phyloP scores from a whole-genome alignment of 805 yeast species.

The Suhomyces tanzawaensis region DNA sequence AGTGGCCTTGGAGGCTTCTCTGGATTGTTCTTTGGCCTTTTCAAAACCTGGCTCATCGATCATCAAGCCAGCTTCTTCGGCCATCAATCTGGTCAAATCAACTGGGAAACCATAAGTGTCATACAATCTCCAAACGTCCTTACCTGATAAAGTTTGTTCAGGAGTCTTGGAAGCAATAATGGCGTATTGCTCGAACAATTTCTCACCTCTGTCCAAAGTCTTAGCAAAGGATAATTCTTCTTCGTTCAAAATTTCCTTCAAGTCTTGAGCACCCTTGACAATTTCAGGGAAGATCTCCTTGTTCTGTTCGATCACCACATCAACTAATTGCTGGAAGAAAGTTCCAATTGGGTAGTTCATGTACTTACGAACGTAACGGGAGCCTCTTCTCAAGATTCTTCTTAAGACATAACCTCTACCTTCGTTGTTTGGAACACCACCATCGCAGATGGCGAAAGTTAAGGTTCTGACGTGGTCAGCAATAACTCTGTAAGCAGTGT shows the following conservation, averaged over 20 bases:
- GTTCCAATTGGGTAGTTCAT: constrained; percentile 93
- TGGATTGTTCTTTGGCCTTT: constrained; percentile 80
- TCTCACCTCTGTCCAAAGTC: constrained; percentile 97
- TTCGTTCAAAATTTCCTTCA: constrained; percentile 89
- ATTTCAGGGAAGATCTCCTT: constrained; percentile 90
- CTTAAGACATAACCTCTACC: constrained; percentile 98
- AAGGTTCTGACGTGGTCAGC: constrained; percentile 98
- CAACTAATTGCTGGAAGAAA: constrained; percentile 89
- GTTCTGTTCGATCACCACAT: constrained; percentile 88
- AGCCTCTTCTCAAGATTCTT: constrained; percentile 96
- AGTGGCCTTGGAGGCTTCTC: constrained; percentile 93
- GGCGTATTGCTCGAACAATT: constrained; percentile 91
- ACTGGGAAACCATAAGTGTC: constrained; percentile 99
- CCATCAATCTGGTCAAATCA: constrained; percentile 96
- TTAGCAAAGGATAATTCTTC: constrained; percentile 94
- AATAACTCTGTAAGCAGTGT: constrained; percentile 95
- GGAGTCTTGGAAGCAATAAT: constrained; percentile 73
- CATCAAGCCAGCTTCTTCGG: constrained; percentile 92
- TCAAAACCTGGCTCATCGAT: constrained; percentile 93
- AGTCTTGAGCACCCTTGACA: constrained; percentile 62
- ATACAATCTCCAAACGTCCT: constrained; percentile 96
- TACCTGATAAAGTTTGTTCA: constrained; percentile 78
- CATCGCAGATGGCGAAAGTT: constrained; percentile 94
- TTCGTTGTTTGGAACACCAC: constrained; percentile 99
- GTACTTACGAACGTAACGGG: constrained; percentile 94